Evolutionary conservation across 225 moss, liverwort and hornwort species (phyloP).

Genomic region (Sphagnum contortum): DNA sequence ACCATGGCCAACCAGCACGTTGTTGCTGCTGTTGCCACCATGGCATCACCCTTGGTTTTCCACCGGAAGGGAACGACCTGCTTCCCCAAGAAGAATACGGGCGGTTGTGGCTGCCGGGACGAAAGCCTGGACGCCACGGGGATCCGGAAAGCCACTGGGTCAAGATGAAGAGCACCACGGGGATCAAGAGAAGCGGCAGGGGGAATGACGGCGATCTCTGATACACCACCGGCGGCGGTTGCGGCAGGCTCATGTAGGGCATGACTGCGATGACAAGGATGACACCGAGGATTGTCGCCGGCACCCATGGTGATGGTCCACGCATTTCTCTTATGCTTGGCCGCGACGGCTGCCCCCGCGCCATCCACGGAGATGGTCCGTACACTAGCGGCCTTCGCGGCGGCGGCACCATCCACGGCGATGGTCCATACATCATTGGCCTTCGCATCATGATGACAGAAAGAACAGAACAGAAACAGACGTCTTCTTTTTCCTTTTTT

Average conservation of each 20-base stretch:
- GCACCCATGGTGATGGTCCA: conserved; percentile 31
- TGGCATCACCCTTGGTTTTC: too few species aligned
- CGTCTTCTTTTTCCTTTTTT: too few species aligned
- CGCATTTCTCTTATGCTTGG: conserved; percentile 17
- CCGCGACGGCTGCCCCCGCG: too few species aligned
- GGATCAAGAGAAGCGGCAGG: conserved; percentile 26
- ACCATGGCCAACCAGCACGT: not conserved
- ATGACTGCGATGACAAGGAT: conserved; percentile 16
- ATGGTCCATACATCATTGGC: too few species aligned
- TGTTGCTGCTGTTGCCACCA: too few species aligned
- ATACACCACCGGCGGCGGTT: conserved; percentile 5
- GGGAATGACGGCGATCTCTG: conserved; percentile 7
- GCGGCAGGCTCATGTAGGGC: conserved; percentile 30
- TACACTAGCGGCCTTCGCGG: too few species aligned
- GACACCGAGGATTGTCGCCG: conserved; percentile 26
- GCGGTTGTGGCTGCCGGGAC: conserved; percentile 8
- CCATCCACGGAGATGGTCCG: too few species aligned
- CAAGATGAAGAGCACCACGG: conserved; percentile 21
- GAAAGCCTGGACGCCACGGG: conserved; percentile 17
- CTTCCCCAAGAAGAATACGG: conserved; percentile 12
- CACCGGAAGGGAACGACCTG: conserved; percentile 1
- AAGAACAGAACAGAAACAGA: too few species aligned
- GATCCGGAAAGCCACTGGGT: conserved; percentile 16
- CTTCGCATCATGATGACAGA: too few species aligned
- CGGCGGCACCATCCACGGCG: too few species aligned